These are phyloP conservation scores for Mycena pura DNA, from an alignment of 768 basidiomycete species.

Conservation along the genomic window DNA sequence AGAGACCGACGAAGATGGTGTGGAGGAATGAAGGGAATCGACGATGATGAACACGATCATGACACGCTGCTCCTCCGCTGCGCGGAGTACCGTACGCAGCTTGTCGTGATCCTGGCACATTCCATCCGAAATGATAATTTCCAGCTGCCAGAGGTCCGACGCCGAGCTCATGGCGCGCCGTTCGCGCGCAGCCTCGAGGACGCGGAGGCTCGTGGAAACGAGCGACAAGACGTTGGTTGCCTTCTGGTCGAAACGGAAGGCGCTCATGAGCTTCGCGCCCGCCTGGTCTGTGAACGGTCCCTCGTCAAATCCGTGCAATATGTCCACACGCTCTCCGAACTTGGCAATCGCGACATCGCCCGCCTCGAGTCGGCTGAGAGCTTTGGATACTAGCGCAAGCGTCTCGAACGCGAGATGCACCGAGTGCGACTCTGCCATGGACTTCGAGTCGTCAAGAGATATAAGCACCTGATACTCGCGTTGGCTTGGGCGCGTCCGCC, in stretches of 20 bases:
- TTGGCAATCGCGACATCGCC: conserved; percentile 93
- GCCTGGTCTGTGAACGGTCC: conserved; percentile 83
- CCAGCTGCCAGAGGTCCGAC: conserved; percentile 93
- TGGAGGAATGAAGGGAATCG: conserved; percentile 77
- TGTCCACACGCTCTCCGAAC: conserved; percentile 88
- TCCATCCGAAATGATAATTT: conserved; percentile 99
- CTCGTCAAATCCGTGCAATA: conserved; percentile 85
- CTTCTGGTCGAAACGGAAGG: conserved; percentile 90
- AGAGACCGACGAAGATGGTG: conserved; percentile 17
- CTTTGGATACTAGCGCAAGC: conserved; percentile 88
- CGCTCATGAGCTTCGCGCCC: conserved; percentile 79
- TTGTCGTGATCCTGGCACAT: conserved; percentile 95
- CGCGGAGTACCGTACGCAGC: conserved; percentile 78
- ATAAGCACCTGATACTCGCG: conserved; percentile 96
- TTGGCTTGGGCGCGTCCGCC: conserved; percentile 90
- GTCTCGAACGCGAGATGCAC: conserved; percentile 95
- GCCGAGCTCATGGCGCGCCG: conserved; percentile 63
- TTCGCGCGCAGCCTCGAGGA: conserved; percentile 81
- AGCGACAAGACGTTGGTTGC: conserved; percentile 87
- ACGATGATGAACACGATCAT: conserved; percentile 97
- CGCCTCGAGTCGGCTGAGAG: conserved; percentile 89
- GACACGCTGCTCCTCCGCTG: conserved; percentile 87
- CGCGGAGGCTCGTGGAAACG: conserved; percentile 76
- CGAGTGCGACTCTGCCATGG: conserved; percentile 93
- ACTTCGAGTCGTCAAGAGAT: conserved; percentile 94